Evolutionary conservation across 768 basidiomycete species (phyloP), one percentile per base, ranked within the genome.

Genomic region (Pleurotus eryngii): DNA sequence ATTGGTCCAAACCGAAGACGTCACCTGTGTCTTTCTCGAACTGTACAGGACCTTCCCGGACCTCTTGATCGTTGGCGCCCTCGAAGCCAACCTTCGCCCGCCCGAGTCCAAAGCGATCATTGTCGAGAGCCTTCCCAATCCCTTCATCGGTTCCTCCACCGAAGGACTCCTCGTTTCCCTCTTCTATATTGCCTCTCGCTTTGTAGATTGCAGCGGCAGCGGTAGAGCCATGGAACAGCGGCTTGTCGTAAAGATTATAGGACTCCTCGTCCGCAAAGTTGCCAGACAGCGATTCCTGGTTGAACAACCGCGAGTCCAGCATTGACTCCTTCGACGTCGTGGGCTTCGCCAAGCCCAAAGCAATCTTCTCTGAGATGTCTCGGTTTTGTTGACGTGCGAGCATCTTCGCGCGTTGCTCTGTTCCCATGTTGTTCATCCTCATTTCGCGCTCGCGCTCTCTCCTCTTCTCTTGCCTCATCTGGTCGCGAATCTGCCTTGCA

Each of bases 181-280:
- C 87, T 4, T 79, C 68, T 58, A 93, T 90, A 63, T 92, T 90
- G 0, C 95, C 95, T 24, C 88, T 81, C 4, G 96, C 92, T 72
- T 95, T 96, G 81, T 99, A 99, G 63, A 99, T 99, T n/a, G 97
- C 97, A n/a, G 96, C 94, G 0, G 92, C 95, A 15, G 96, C 96
- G 3, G 89, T 87, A 2, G 95, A 96, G 1, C 97, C 96, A 64
- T 94, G 90, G 83, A 99, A 99, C 49, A 99, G 77, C 3, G 96
- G 95, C 49, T 85, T 84, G 70, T 99, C 97, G 73, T 98, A 98
- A 24, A 99, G 73, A 64, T 87, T 91, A 74, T 98, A 98, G n/a
- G 84, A 80, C 53, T 98, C 97, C 35, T 96, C 93, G 62, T 92
- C 90, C 30, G 84, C 97, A 72, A 98, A 98, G 55, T 79, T 82